phyloP scores from a whole-genome alignment of 1,284 basidiomycete species.

The Heterobasidion annosum region DNA sequence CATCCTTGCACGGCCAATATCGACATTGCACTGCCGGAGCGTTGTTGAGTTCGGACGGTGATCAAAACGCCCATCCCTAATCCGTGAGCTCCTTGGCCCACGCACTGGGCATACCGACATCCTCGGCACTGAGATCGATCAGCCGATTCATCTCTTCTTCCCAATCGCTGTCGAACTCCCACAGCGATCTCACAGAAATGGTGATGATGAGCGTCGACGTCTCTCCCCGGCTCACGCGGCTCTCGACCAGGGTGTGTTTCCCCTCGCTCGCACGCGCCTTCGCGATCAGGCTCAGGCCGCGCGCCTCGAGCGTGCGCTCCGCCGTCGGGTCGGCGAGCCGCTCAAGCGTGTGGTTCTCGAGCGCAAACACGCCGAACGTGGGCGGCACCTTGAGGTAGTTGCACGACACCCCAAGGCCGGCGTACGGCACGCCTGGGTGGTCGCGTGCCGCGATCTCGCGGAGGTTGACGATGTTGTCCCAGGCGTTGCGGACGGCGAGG shows the following conservation, averaged over 20 bases:
- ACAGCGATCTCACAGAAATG: slow-evolving; percentile 4
- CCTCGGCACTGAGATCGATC: not conserved
- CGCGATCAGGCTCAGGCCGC: slow-evolving; percentile 14
- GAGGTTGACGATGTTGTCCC: slow-evolving; percentile 18
- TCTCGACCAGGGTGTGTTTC: slow-evolving; percentile 24
- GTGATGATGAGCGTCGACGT: slow-evolving; percentile 21
- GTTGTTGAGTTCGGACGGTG: too few relatives aligned
- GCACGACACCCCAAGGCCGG: slow-evolving; percentile 21
- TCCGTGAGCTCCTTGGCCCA: too few relatives aligned
- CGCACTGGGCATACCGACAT: too few relatives aligned
- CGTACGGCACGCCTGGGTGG: slow-evolving; percentile 15
- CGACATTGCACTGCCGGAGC: too few relatives aligned
- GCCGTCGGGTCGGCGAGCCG: slow-evolving; percentile 6
- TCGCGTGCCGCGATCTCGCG: slow-evolving; percentile 17
- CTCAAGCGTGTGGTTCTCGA: slow-evolving; percentile 14
- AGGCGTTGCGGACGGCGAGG: slow-evolving; percentile 22
- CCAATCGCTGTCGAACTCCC: not conserved
- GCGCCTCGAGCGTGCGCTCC: slow-evolving; percentile 19
- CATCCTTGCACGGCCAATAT: too few relatives aligned
- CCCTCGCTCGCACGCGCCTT: slow-evolving; percentile 22
- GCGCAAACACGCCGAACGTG: slow-evolving; percentile 16
- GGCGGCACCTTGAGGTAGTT: slow-evolving; percentile 23
- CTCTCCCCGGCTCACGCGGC: slow-evolving; percentile 21
- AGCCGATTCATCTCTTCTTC: too few relatives aligned
- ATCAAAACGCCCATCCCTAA: too few relatives aligned